Evolutionary conservation across 805 yeast species (phyloP), one percentile per base, ranked within the genome.

Genomic region (Lipomyces kockii): DNA sequence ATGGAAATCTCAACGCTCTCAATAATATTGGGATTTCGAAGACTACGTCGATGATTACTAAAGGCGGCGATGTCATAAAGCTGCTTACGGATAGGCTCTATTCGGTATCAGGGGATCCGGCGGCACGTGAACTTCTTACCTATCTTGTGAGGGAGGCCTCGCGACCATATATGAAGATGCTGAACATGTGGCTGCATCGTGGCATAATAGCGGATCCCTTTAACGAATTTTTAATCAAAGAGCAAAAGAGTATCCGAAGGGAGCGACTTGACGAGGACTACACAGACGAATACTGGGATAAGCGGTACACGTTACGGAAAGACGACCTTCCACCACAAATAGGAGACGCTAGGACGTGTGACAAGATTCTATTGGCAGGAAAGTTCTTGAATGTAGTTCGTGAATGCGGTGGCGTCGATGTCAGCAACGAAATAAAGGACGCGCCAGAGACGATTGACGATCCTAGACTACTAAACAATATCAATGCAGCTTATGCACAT

Each of bases 201-300:
- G 99, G 99, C 0, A 80, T 81, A 5, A 81, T 95, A 9, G 83
- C 85, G 69, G 99, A 95, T 73, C 91, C 91, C 0, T 87, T 86
- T 74, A 86, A 88, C 52, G 99, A 94, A 76, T 95, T 95, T 76
- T 79, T 92, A 74, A 85, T 95, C n/a, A 83, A 85, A 35, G 80
- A 78, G 66, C 73, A 67, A 65, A 71, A 68, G 39, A 69, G 75
- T 17, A 67, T 72, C 3, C 73, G 72, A 6, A 57, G 74, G 5
- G 73, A 74, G 29, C 66, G 67, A 53, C 60, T 73, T n/a, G 74
- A 77, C 57, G 62, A 71, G 49, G 76, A 76, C 63, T 75, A 72
- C 49, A 74, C 76, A 1, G 82, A 80, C 60, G 80, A 78, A 59
- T 80, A 78, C 70, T 81, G 83, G 83, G 82, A 79, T 37, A 75